Evolutionary conservation across 108 stramenopile genomes (phyloP), one percentile per base, ranked within the genome.

Genomic region (Nannochloropsis gaditana): DNA sequence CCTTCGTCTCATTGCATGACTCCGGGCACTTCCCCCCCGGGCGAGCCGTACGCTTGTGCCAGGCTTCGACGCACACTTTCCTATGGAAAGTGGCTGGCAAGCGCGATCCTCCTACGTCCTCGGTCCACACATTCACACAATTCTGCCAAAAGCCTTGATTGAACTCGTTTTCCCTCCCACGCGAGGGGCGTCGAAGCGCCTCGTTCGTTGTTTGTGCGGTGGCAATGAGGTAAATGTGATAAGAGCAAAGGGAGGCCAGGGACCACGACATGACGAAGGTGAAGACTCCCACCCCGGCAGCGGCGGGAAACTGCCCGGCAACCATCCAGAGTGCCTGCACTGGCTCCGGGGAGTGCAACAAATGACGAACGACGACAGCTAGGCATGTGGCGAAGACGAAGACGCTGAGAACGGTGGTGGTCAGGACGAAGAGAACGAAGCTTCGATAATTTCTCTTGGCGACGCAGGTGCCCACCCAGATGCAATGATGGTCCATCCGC

Each of bases 401-500:
- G 41, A 84, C 5, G n/a, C 9, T 21, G 42, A 44, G 42, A 2
- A 19, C 80, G 0, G 85, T 84, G 80, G 41, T 42, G 45, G 85
- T 21, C 4, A 84, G 6, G 42, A 93, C 80, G 47, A 93, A 92
- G 43, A 44, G 86, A 0, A 91, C 11, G 87, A 93, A 93, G 80
- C 81, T 91, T 8, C 89, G 83, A 43, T 91, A 86, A 90, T 93
- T 93, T 9, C 92, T 50, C 11, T n/a, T 41, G 11, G 92, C 92
- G 44, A 93, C 88, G 82, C 92, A 93, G 73, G 87, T 92, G 43
- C 89, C 85, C 11, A 91, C 84, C 91, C 91, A 93, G 42, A 92
- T 89, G 90, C 92, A 93, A 85, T 93, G 92, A 83, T 93, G 92
- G 87, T 93, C 92, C 84, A 93, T 92, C 80, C 89, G 45, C 6